phyloP scores from a whole-genome alignment of 139 green algal species.

The Nannochloris sp. region DNA sequence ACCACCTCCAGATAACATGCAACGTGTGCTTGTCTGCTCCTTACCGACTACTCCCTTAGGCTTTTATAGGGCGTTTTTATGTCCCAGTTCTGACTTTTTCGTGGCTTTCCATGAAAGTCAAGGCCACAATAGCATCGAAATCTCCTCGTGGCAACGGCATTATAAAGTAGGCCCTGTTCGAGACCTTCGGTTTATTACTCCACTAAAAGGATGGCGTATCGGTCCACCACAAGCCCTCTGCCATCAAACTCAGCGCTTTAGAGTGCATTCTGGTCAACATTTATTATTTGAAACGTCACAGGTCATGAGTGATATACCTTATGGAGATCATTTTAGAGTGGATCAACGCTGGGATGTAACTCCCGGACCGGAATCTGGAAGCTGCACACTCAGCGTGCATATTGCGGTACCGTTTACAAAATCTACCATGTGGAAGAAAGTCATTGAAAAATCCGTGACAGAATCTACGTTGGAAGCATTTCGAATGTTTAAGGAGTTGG shows the following conservation, averaged over 20 bases:
- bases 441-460: constrained; percentile 29
- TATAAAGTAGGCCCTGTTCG: constrained; percentile 48
- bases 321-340: constrained; percentile 76
- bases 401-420: constrained; percentile 42
- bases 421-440: constrained; percentile 32
- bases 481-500: constrained; percentile 16
- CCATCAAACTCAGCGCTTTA: constrained; percentile 62
- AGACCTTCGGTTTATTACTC: constrained; percentile 63
- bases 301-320: constrained; percentile 75
- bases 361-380: background rate
- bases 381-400: constrained; percentile 20
- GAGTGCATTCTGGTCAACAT: constrained; percentile 36
- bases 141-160: constrained; percentile 27
- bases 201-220: constrained; percentile 53
- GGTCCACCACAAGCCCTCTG: constrained; percentile 49
- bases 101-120: constrained; percentile 26
- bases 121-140: constrained; percentile 17
- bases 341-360: constrained; percentile 57
- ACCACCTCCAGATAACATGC: background rate
- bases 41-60: constrained; percentile 20
- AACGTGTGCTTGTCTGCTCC: constrained; percentile 13
- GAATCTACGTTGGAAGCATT: constrained; percentile 6
- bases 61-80: constrained; percentile 8
- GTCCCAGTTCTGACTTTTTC: constrained; percentile 40
- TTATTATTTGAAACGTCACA: constrained; percentile 70